These are phyloP conservation scores for Exophiala aquamarina DNA, from an alignment of 2,329 filamentous ascomycete genomes.

Conservation along the genomic window DNA sequence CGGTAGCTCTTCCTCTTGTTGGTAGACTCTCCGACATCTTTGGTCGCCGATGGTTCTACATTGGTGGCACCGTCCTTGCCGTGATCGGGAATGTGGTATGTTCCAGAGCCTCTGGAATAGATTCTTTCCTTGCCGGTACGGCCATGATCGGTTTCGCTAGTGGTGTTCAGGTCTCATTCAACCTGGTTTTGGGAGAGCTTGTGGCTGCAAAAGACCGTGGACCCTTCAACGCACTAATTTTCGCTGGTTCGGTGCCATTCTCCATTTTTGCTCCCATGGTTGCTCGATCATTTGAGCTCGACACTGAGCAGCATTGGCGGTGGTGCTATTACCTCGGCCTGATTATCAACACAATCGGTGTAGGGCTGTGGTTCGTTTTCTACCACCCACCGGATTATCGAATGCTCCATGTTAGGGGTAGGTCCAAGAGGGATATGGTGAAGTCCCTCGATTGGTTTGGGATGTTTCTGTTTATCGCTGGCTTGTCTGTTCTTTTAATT, in stretches of 20 bases:
- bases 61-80: slow-evolving; percentile 32
- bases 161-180: slow-evolving; percentile 40
- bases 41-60: slow-evolving; percentile 36
- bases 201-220: slow-evolving; percentile 41
- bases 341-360: slow-evolving; percentile 42
- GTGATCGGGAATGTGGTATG: slow-evolving; percentile 40
- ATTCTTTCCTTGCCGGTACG: slow-evolving; percentile 38
- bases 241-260: slow-evolving; percentile 35
- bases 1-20: slow-evolving; percentile 32
- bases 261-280: slow-evolving; percentile 45
- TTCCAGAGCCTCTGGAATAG: slow-evolving; percentile 37
- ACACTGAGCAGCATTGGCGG: slow-evolving; percentile 47
- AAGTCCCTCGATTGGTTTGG: slow-evolving; percentile 48
- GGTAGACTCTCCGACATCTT: slow-evolving; percentile 38
- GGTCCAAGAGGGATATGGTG: slow-evolving; percentile 36
- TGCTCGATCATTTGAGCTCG: slow-evolving; percentile 44
- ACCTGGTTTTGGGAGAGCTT: slow-evolving; percentile 39
- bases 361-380: slow-evolving; percentile 44
- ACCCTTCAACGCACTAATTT: slow-evolving; percentile 34
- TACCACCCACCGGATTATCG: slow-evolving; percentile 51
- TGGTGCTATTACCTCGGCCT: slow-evolving; percentile 53
- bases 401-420: slow-evolving; percentile 37
- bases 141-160: slow-evolving; percentile 39
- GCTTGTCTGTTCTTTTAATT: slow-evolving; percentile 43
- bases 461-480: slow-evolving; percentile 42